Percentiles rank a stretch among this genome's conserved stretches.
Evolutionary conservation across 73 alveolate genomes (phyloP).

Genomic region (Tetrahymena elliotti): DNA sequence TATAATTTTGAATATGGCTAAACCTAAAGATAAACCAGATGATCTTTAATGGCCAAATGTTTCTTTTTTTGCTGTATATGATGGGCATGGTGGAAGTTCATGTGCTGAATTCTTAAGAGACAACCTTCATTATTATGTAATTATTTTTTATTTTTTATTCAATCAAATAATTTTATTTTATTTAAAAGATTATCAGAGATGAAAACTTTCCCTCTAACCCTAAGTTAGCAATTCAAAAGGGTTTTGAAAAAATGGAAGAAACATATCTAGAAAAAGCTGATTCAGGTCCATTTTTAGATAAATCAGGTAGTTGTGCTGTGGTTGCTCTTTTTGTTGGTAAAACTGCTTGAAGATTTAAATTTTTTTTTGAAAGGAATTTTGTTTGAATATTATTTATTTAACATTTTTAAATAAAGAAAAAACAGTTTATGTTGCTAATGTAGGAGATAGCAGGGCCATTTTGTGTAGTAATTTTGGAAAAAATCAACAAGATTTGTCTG

Average conservation of each 20-base stretch:
- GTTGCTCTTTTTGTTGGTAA: constrained; percentile 52
- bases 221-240: constrained; percentile 45
- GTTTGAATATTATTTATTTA: too few relatives aligned
- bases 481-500: constrained; percentile 42
- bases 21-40: constrained; percentile 19
- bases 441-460: constrained; percentile 71
- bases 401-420: constrained; percentile 49
- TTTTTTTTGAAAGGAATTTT: background rate
- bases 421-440: constrained; percentile 57
- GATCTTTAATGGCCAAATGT: constrained; percentile 44
- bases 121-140: constrained; percentile 59
- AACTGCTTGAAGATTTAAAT: background rate
- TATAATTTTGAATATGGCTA: constrained; percentile 46
- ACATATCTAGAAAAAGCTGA: constrained; percentile 49
- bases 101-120: constrained; percentile 54
- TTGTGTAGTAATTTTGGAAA: constrained; percentile 45
- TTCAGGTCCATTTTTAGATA: constrained; percentile 23
- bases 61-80: constrained; percentile 63
- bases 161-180: background rate
- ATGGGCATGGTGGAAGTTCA: constrained; percentile 77
- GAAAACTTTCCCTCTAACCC: constrained; percentile 49
- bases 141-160: constrained; percentile 4
- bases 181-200: constrained; percentile 13
- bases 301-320: constrained; percentile 58
- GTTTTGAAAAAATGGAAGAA: constrained; percentile 48